Percentiles rank a stretch among this genome's conserved stretches.
Evolutionary conservation across 2,329 filamentous ascomycete species (phyloP).

Genomic region (Alternaria dauci): DNA sequence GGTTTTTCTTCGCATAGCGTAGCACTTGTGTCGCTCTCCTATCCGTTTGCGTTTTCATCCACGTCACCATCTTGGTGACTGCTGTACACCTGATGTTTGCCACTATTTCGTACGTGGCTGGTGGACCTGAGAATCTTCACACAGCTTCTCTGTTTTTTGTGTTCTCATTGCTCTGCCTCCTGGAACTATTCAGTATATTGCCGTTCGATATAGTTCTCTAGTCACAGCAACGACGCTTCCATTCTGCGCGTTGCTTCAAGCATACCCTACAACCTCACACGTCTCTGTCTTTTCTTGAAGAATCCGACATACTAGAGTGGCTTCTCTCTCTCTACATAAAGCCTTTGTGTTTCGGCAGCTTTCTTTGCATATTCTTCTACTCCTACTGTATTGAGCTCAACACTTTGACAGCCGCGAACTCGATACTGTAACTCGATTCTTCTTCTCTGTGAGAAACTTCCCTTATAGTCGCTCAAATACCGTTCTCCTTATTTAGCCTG

Average conservation of each 20-base stretch:
- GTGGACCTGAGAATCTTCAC: not conserved
- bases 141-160: not conserved
- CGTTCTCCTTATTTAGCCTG: not conserved
- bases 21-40: not conserved
- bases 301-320: not conserved
- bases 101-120: not conserved
- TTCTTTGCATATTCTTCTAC: not conserved
- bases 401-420: not conserved
- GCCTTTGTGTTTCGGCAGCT: not conserved
- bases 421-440: not conserved
- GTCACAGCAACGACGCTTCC: not conserved
- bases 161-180: not conserved
- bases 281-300: not conserved
- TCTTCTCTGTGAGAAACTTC: not conserved
- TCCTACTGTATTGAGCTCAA: not conserved
- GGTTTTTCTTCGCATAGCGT: slow-evolving; percentile 6
- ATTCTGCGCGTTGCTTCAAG: not conserved
- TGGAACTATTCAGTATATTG: not conserved
- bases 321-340: not conserved
- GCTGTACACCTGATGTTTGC: not conserved
- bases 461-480: too few relatives aligned
- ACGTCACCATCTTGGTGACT: not conserved
- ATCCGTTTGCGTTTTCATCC: not conserved
- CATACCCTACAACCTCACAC: not conserved
- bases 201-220: not conserved